Conservation (phyloP, 805 yeast genomes). For the Lachancea meyersii region DNA sequence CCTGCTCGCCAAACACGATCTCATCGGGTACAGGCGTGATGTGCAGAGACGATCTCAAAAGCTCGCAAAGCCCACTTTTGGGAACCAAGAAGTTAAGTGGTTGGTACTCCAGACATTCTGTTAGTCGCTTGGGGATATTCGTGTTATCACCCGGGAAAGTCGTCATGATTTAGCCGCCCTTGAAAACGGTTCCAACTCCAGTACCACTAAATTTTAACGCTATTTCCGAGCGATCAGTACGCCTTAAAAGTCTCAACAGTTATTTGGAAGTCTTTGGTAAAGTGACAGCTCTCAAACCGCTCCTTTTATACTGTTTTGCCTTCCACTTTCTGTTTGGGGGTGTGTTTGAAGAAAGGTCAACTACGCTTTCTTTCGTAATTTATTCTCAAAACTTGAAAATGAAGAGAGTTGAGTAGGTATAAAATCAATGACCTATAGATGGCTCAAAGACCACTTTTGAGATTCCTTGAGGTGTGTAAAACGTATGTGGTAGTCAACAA, state of each 20-base stretch:
- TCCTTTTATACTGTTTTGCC: too few relatives aligned
- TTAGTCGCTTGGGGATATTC: conserved; percentile 23
- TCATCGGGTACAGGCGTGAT: background rate
- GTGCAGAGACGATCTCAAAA: conserved; percentile 9
- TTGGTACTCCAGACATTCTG: conserved; percentile 22
- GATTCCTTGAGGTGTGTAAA: conserved; percentile 6
- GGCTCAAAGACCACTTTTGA: background rate
- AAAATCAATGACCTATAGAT: background rate
- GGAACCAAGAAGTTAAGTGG: conserved; percentile 29
- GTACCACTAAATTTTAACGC: background rate
- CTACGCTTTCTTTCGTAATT: too few relatives aligned
- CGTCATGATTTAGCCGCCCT: conserved; percentile 29
- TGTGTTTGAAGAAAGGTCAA: too few relatives aligned
- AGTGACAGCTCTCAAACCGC: background rate
- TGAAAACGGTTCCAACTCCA: background rate
- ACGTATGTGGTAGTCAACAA: conserved; percentile 34
- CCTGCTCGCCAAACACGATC: background rate
- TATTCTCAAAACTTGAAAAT: too few relatives aligned
- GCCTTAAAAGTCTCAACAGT: background rate
- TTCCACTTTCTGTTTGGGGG: too few relatives aligned
- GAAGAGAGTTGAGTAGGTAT: background rate
- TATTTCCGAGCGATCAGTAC: background rate
- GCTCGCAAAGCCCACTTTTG: conserved; percentile 19
- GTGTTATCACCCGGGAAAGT: conserved; percentile 27
- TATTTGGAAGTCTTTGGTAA: background rate